Conservation (phyloP, 2,329 filamentous ascomycete genomes). For the Claviceps humidiphila region DNA sequence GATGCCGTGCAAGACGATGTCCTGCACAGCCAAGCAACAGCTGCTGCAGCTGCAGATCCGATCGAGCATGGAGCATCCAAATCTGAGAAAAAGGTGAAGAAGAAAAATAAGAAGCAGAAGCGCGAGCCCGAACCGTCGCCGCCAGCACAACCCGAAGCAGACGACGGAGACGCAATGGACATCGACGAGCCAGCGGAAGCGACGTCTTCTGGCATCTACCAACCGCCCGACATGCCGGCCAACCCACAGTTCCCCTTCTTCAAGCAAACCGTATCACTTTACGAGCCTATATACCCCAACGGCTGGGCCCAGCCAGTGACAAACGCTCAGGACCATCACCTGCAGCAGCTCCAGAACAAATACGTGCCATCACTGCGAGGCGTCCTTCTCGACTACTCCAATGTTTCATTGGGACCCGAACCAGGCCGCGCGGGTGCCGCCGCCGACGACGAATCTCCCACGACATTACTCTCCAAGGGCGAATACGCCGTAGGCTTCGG, state of each 20-base stretch:
- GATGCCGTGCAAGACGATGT: background rate
- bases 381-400: constrained; percentile 61
- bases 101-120: constrained; percentile 13
- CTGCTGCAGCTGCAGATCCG: background rate
- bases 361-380: constrained; percentile 62
- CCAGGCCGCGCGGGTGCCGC: constrained; percentile 38
- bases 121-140: constrained; percentile 1
- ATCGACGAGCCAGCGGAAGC: constrained; percentile 20
- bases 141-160: background rate
- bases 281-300: constrained; percentile 59
- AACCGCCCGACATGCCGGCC: constrained; percentile 25
- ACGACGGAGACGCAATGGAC: constrained; percentile 23
- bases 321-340: constrained; percentile 58
- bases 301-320: constrained; percentile 58
- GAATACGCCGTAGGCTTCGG: constrained; percentile 80
- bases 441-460: constrained; percentile 32
- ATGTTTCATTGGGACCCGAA: constrained; percentile 50
- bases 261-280: constrained; percentile 67
- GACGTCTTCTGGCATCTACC: constrained; percentile 20
- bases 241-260: constrained; percentile 55
- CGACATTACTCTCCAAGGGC: constrained; percentile 43
- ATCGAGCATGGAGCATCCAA: constrained; percentile 11
- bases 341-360: constrained; percentile 61
- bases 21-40: background rate
- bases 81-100: constrained; percentile 19